A percentile compares a stretch with the other conserved stretches of the same genome.
phyloP scores from a whole-genome alignment of 768 basidiomycete genomes.

The Leccinum imitatum region DNA sequence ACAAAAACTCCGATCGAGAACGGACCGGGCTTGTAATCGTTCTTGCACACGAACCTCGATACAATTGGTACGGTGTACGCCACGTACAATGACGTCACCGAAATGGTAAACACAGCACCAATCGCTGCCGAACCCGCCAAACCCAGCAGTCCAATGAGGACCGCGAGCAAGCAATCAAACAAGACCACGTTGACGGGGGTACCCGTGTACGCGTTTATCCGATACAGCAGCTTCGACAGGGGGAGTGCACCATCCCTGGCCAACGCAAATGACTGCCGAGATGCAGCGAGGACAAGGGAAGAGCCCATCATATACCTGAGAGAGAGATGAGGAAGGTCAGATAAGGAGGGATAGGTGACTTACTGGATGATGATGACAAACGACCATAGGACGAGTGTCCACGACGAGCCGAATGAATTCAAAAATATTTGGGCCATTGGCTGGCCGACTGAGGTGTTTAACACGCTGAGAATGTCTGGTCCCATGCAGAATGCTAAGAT shows the following conservation, averaged over 20 bases:
- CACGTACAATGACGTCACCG: constrained; percentile 43
- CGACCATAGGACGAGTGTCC: constrained; percentile 50
- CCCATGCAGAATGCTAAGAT: constrained; percentile 59
- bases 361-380: constrained; percentile 49
- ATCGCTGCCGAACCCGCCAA: constrained; percentile 55
- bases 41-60: constrained; percentile 45
- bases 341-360: constrained; percentile 4
- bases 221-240: constrained; percentile 50
- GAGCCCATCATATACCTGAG: constrained; percentile 47
- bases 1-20: constrained; percentile 45
- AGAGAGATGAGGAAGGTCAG: neutral
- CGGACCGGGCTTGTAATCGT: constrained; percentile 44
- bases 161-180: constrained; percentile 42
- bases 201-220: constrained; percentile 50
- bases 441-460: constrained; percentile 33
- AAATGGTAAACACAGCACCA: constrained; percentile 53
- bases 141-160: constrained; percentile 48
- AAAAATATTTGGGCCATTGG: constrained; percentile 41
- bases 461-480: constrained; percentile 39
- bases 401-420: constrained; percentile 40
- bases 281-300: constrained; percentile 42
- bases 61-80: constrained; percentile 47
- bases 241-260: constrained; percentile 61
- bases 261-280: constrained; percentile 55
- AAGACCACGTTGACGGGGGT: constrained; percentile 61